Evolutionary conservation across 1,139 yeast species (phyloP), one percentile per base, ranked within the genome.

Genomic region (Diutina catenulata): DNA sequence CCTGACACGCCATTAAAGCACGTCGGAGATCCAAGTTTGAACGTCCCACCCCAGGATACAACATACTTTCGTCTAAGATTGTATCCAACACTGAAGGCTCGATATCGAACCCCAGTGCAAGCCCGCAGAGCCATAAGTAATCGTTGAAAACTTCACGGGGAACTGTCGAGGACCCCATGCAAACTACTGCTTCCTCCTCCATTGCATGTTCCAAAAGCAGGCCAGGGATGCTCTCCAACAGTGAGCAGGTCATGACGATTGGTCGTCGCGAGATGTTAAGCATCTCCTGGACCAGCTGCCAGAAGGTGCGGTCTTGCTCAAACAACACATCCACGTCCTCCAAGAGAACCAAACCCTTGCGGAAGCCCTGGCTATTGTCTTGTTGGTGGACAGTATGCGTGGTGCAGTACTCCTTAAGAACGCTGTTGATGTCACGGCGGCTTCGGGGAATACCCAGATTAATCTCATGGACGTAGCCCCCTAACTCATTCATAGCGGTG

Each of bases 311-410:
- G 47, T 87, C 95, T 37, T 76, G 82, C 42, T 80, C 91, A 49
- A 80, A 86, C 22, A 88, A 55, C 11, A 84, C 63, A 53, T 91
- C 95, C 21, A 83, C 88, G 48, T 91, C 96, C 49, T 88, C 96
- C 39, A 91, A 65, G 27, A 91, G 56, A 3, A 91, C 77, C 7
- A 87, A 60, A 5, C 91, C 87, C 40, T 74, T 70, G 43, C 74
- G 78, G 38, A 68, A 71, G 4, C 14, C 24, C 3, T 14, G 20
- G 39, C 60, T 57, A 37, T 57, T 53, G 6, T 52, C 55, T 26
- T 53, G 59, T 38, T 23, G 39, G 19, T 47, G 38, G 1, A 91
- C 91, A 38, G 82, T 61, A 43, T 86, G 91, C 0, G 94, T 81
- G 3, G 95, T 88, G 41, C 93, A 78, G 41, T 86, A 70, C 48